Conservation (phyloP, 768 basidiomycete species). For the Amanita phalloides region DNA sequence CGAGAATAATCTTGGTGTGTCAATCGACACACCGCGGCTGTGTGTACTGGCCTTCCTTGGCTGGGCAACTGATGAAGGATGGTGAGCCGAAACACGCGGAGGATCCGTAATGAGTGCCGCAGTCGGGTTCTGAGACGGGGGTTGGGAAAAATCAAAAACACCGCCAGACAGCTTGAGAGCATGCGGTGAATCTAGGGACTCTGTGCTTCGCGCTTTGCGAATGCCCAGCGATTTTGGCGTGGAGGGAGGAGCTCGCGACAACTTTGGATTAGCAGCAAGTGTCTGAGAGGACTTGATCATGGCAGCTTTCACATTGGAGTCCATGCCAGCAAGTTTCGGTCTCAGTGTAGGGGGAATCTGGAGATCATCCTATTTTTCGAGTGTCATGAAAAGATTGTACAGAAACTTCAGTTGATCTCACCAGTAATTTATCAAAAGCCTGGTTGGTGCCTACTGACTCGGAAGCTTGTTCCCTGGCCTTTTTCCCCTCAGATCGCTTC, state of each 20-base stretch:
- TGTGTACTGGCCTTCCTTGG: conserved; percentile 35
- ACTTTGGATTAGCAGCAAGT: conserved; percentile 31
- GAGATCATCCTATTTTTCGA: conserved; percentile 59
- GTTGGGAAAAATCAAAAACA: conserved; percentile 27
- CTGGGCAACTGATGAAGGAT: conserved; percentile 26
- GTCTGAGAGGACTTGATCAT: conserved; percentile 84
- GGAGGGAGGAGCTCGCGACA: conserved; percentile 23
- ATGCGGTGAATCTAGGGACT: conserved; percentile 53
- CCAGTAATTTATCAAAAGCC: conserved; percentile 77
- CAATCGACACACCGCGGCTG: conserved; percentile 51
- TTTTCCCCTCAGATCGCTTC: conserved; percentile 30
- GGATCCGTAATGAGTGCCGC: neutral
- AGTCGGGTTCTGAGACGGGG: conserved; percentile 11
- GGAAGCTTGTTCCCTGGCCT: conserved; percentile 21
- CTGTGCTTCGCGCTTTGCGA: conserved; percentile 64
- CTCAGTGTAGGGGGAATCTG: conserved; percentile 76
- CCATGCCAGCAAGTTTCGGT: conserved; percentile 72
- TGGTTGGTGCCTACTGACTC: conserved; percentile 37
- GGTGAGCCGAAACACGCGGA: conserved; percentile 22
- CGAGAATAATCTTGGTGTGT: conserved; percentile 40
- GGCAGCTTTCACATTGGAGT: conserved; percentile 77
- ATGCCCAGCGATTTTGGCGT: conserved; percentile 41
- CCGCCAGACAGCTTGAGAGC: conserved; percentile 14
- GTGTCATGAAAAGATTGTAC: conserved; percentile 4
- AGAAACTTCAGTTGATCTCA: conserved; percentile 23